A percentile compares a stretch with the other conserved stretches of the same genome.
Conservation (phyloP, 768 basidiomycete species). For the Lactifluus pinguis region DNA sequence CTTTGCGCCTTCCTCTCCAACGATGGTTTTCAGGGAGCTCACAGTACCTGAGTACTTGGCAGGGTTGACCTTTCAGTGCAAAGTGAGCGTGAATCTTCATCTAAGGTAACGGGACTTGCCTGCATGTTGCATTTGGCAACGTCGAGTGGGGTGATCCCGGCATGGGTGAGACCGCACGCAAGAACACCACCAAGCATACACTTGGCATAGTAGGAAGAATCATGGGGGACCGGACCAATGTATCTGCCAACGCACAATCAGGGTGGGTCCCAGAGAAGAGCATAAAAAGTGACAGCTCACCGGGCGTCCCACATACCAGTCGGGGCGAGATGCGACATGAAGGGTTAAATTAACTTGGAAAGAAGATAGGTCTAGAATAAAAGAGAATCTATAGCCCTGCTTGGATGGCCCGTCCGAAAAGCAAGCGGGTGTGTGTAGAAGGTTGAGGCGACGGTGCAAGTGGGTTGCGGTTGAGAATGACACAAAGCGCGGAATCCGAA, state of each 20-base stretch:
- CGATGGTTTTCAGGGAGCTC: slow-evolving; percentile 51
- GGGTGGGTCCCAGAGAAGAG: not conserved
- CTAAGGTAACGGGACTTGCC: slow-evolving; percentile 32
- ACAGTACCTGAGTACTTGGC: slow-evolving; percentile 62
- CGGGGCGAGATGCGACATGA: slow-evolving; percentile 43
- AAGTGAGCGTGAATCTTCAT: not conserved
- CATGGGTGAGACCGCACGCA: slow-evolving; percentile 84
- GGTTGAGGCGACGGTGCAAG: slow-evolving; percentile 17
- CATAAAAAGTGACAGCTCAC: slow-evolving; percentile 29
- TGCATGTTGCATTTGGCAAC: slow-evolving; percentile 92
- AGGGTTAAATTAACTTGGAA: slow-evolving; percentile 24
- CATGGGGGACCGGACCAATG: slow-evolving; percentile 68
- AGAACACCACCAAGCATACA: slow-evolving; percentile 83
- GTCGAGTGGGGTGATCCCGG: slow-evolving; percentile 79
- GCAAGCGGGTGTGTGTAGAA: slow-evolving; percentile 18
- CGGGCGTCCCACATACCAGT: slow-evolving; percentile 69
- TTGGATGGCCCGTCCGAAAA: slow-evolving; percentile 28
- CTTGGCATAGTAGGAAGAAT: slow-evolving; percentile 68
- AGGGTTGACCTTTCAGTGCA: slow-evolving; percentile 53
- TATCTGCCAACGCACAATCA: slow-evolving; percentile 32
- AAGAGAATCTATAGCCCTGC: slow-evolving; percentile 23
- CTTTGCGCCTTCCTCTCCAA: slow-evolving; percentile 71
- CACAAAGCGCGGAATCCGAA: not conserved
- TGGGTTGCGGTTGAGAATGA: slow-evolving; percentile 19
- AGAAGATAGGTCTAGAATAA: slow-evolving; percentile 28